Base-by-base conservation (phyloP, 345 rosid genomes). In the Punica granatum region DNA sequence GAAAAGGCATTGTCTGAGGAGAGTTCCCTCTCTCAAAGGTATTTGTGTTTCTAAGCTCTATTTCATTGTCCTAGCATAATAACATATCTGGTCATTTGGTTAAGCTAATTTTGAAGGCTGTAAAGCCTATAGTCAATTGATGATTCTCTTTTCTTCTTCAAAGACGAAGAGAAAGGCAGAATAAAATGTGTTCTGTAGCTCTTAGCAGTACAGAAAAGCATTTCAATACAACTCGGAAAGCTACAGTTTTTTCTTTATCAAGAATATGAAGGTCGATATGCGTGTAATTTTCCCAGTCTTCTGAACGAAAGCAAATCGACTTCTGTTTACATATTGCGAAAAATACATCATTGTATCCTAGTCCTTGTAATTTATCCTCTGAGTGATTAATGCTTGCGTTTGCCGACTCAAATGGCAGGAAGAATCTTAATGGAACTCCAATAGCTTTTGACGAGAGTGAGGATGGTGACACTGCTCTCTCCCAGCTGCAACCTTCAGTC, bases 1-100 rank as follows among this genome's bases (percentile, higher is more conserved):
- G 99, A 95, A 75, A 95, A 95, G 85, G 99, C 97, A 25, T 73
- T 94, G 67, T 88, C 92, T 7, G 88, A 88, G 46, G 90, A 89
- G 72, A 85, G 68, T 70, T 66, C 66, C 13, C 21, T 82, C 66
- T 60, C 88, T 26, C 83, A 87, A 73, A 84, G 81, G 96, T 87
- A 81, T 33, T n/a, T 7, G 34, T 71, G 36, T 69, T 67, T 63
- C 34, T 76, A 43, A 34, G 30, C 28, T 28, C 30, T 31, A 26
- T 19, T 31, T 37, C 11, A 13, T 59, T 28, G 56, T 18, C 4
- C 28, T 65, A 53, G 28, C 30, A 53, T 6, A n/a, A 53, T 53
- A 30, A n/a, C 23, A 19, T 6, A 21, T 49, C 26, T 49, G 59
- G 18, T n/a, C 9, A 7, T 23, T 6, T 49, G 26, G 60, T 54